Evolutionary conservation across 371 early-diverging fungal species (phyloP), one percentile per base, ranked within the genome.

Genomic region (Mucor piriformis): DNA sequence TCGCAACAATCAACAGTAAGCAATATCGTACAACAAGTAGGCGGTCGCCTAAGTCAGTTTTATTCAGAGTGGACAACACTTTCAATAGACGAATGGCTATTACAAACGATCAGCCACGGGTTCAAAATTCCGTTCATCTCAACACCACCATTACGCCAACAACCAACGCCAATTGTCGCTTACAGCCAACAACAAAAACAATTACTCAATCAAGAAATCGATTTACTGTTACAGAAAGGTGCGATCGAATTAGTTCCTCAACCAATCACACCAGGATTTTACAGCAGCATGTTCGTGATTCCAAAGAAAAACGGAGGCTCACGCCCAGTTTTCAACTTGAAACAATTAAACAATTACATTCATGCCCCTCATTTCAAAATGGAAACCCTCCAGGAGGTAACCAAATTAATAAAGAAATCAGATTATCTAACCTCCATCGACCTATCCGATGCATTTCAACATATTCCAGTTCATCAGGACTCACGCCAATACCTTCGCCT

Each of bases 311-410:
- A 61, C 16, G 62, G 63, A 0, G 68, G 64, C 23, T 32, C 54
- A 1, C 33, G 60, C 13, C 70, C 70, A 1, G 64, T 66, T 1
- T 65, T 74, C 68, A 70, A 70, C 64, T 34, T 74, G 7, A 50
- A 59, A 11, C 23, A 34, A 2, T 57, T 74, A 27, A 74, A 74
- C 52, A 23, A 54, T 23, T 59, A 42, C 49, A 15, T 70, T 10
- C 16, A 38, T 0, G 44, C 63, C 7, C 62, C 43, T 0, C 64
- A 66, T 20, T 76, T 76, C 71, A 77, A 71, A 25, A 73, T 69
- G 70, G 72, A 70, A 27, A 66, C 63, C 1, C n/a, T 72, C 1
- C 21, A 37, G 43, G 57, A 66, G 32, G 61, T 73, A 7, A 57
- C 70, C 15, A 20, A 43, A 29, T 20, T 75, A 54, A 44, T 71